Percentiles rank a stretch among this genome's conserved stretches.
These are phyloP conservation scores for Sporothrix mexicana DNA, from an alignment of 2,329 filamentous ascomycete genomes.

Conservation along the genomic window DNA sequence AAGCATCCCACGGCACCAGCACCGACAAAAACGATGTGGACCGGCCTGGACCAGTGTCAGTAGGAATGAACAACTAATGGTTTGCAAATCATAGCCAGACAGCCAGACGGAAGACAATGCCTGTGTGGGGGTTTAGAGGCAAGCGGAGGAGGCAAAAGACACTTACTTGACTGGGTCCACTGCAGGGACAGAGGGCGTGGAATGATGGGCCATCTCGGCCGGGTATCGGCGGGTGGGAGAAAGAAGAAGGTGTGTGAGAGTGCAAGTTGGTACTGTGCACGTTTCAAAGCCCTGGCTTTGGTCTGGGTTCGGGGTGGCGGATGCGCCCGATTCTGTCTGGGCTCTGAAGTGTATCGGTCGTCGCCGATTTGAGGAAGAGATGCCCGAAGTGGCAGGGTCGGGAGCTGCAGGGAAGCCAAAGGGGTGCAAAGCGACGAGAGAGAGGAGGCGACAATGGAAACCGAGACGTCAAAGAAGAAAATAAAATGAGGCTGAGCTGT, in stretches of 20 bases:
- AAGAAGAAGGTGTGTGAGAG: neutral
- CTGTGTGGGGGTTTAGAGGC: neutral
- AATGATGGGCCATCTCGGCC: conserved; percentile 29
- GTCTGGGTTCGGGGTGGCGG: neutral
- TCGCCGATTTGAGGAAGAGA: neutral
- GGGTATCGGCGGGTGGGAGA: conserved; percentile 9
- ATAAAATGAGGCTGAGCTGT: neutral
- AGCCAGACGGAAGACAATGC: neutral
- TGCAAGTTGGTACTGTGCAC: neutral
- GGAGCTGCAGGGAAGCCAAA: neutral
- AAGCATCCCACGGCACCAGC: conserved; percentile 75
- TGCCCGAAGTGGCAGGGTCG: neutral
- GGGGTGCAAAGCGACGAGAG: neutral
- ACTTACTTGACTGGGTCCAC: conserved; percentile 34
- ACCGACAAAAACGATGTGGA: conserved; percentile 69
- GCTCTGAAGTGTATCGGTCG: neutral
- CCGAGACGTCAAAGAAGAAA: neutral
- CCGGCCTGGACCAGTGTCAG: conserved; percentile 47
- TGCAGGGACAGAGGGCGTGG: conserved; percentile 28
- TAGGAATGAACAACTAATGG: neutral
- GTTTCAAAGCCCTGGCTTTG: neutral
- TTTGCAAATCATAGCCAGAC: neutral
- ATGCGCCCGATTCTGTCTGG: neutral
- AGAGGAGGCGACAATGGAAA: neutral
- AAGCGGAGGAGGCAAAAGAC: neutral